Evolutionary conservation across 192 early-diverging fungal species (phyloP).

Genomic region (Backusella westeae): DNA sequence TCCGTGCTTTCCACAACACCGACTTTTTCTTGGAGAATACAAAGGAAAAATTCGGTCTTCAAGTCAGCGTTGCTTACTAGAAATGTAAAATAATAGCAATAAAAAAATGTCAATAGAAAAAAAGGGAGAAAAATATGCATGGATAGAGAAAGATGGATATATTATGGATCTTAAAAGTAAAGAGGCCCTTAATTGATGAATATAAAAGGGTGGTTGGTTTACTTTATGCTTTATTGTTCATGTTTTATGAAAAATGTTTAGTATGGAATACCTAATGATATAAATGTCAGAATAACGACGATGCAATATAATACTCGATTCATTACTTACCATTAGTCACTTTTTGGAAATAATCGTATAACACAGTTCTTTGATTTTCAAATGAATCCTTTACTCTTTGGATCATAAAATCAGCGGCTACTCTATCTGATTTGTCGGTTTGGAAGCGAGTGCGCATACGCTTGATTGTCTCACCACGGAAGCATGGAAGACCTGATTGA

Average conservation of each 20-base stretch:
- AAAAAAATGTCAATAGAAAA: constrained; percentile 12
- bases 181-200: not conserved
- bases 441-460: constrained; percentile 88
- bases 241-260: not conserved
- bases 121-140: not conserved
- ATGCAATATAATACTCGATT: not conserved
- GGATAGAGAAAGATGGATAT: not conserved
- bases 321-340: constrained; percentile 65
- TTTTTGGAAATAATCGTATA: constrained; percentile 84
- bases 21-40: not conserved
- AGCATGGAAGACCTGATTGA: constrained; percentile 95
- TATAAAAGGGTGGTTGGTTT: not conserved
- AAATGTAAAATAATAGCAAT: not conserved
- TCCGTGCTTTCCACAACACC: constrained; percentile 33
- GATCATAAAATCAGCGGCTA: constrained; percentile 95
- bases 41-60: not conserved
- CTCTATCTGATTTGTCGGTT: constrained; percentile 81
- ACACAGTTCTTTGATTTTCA: constrained; percentile 87
- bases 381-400: constrained; percentile 85
- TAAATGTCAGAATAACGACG: not conserved
- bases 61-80: constrained; percentile 16
- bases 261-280: not conserved
- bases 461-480: constrained; percentile 90
- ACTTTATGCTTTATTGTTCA: not conserved
- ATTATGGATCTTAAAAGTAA: not conserved